Evolutionary conservation across 2,329 filamentous ascomycete genomes (phyloP).

Genomic region (Neurospora sp.): DNA sequence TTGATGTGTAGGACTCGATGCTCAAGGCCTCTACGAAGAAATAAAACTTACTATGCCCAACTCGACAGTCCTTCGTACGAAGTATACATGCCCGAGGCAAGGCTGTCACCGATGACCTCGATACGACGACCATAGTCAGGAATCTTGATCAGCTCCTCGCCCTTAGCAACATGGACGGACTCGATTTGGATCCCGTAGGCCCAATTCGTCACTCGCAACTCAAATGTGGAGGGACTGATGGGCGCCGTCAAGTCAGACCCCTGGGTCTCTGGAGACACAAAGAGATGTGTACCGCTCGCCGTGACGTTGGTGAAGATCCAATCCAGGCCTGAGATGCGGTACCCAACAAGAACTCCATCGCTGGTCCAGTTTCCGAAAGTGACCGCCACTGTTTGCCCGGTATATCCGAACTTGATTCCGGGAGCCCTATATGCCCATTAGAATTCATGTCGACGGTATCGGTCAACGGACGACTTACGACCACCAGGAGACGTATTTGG

Average conservation of each 20-base stretch:
- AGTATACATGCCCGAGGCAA: conserved; percentile 47
- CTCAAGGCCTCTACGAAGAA: not conserved
- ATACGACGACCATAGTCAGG: conserved; percentile 27
- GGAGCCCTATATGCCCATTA: conserved; percentile 29
- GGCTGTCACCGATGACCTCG: conserved; percentile 36
- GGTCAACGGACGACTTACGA: conserved; percentile 31
- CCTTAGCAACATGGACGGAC: conserved; percentile 37
- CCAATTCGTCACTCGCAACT: conserved; percentile 53
- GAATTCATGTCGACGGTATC: too few species aligned
- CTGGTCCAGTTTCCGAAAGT: conserved; percentile 43
- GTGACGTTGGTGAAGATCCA: conserved; percentile 55
- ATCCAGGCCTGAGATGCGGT: conserved; percentile 47
- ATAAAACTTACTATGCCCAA: conserved; percentile 34
- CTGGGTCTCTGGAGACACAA: conserved; percentile 36
- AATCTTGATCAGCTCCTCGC: conserved; percentile 34
- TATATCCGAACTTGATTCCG: conserved; percentile 46
- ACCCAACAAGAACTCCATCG: conserved; percentile 42
- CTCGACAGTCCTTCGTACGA: conserved; percentile 48
- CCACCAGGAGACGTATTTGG: conserved; percentile 50
- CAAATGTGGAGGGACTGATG: conserved; percentile 38
- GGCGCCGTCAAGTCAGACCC: conserved; percentile 34
- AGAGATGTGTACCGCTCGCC: conserved; percentile 43
- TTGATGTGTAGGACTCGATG: not conserved
- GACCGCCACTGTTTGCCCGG: conserved; percentile 41
- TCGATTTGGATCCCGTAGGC: conserved; percentile 48